Evolutionary conservation across 768 basidiomycete species (phyloP), one percentile per base, ranked within the genome.

Genomic region (Kwoniella shandongensis): DNA sequence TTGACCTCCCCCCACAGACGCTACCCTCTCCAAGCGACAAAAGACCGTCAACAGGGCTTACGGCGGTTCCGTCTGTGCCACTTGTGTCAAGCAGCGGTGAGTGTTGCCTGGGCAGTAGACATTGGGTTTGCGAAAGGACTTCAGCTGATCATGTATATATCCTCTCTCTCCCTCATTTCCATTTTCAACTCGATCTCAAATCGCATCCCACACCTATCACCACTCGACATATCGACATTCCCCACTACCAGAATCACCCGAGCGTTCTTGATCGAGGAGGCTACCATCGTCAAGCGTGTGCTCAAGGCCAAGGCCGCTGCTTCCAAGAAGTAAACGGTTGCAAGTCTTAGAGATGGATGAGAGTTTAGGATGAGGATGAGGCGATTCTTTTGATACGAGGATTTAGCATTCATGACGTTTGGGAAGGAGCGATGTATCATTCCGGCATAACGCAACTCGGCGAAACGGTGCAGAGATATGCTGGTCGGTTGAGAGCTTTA

Each of bases 211-310:
- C 18, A 8, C n/a, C n/a, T 41, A 7, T 22, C 15, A n/a, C n/a
- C 40, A 20, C 46, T 23, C 32, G n/a, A n/a, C n/a, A 41, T 57
- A 15, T 12, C 27, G 11, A 8, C 44, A 18, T 40, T 54, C 17
- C 50, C 47, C 51, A 26, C 29, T 23, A 51, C 40, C 63, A 97
- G 96, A 63, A 93, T 99, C 70, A 87, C 98, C 69, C 89, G 96
- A 59, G 92, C 96, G 63, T 99, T 99, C 86, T 81, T 99, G 59
- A 89, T 99, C 38, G 96, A 98, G 83, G 96, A 99, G 82, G 96
- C 96, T 42, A 98, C 98, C 83, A 98, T 99, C 72, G 96, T 99
- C 76, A 99, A 99, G 87, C 88, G 85, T 81, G 94, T 98, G 69
- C 92, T 97, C 83, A 96, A 96, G 83, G 87, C 88, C 75, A 90